phyloP scores from a whole-genome alignment of 306 rosid species.

The Gastrolobium villosum region DNA sequence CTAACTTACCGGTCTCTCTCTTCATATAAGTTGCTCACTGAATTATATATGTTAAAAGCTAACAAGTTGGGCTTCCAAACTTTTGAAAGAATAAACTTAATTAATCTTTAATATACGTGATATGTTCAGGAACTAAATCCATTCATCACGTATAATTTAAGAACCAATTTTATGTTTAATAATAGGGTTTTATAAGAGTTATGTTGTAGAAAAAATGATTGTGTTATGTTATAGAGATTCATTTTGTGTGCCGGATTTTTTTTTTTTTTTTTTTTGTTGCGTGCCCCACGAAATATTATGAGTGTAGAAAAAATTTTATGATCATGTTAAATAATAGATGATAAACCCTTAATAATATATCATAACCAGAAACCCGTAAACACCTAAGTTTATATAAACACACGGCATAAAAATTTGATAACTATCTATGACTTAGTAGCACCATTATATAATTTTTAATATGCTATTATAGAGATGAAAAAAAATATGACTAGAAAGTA shows the following conservation, averaged over 20 bases:
- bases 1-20: background rate
- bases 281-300: too few species aligned
- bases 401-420: background rate
- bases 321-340: too few species aligned
- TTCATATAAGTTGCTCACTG: background rate
- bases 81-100: background rate
- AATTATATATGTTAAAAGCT: background rate
- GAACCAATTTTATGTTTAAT: background rate
- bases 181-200: too few species aligned
- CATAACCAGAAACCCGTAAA: background rate
- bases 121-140: background rate
- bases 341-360: background rate
- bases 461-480: too few species aligned
- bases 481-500: too few species aligned
- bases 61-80: background rate
- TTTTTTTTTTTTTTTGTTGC: too few species aligned
- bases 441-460: background rate
- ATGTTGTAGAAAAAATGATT: too few species aligned
- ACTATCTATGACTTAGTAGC: too few species aligned
- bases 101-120: background rate
- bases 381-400: background rate
- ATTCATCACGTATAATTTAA: background rate
- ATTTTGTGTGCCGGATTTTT: too few species aligned
- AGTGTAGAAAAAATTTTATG: too few species aligned
- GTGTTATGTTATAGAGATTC: too few species aligned